A percentile compares a stretch with the other conserved stretches of the same genome.
phyloP scores from a whole-genome alignment of 352 stramenopile genomes.

The Thraustochytrium striatum region DNA sequence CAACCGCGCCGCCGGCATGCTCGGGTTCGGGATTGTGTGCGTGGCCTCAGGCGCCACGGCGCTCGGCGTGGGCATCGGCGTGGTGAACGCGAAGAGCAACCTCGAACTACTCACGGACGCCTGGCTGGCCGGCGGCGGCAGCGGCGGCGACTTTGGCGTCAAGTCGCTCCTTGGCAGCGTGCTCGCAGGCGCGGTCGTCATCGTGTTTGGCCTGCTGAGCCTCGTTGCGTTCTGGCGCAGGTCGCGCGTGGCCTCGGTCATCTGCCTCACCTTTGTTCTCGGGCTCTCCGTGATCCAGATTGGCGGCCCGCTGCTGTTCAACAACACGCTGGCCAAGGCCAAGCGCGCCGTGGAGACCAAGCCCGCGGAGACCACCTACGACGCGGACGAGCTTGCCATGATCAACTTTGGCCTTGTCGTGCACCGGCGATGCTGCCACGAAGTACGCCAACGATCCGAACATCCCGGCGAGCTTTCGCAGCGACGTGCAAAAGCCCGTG shows the following conservation, averaged over 20 bases:
- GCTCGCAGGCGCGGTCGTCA: background rate
- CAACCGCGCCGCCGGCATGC: conserved; percentile 8
- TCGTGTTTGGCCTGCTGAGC: background rate
- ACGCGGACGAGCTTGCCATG: background rate
- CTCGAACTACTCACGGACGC: background rate
- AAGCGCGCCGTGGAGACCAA: background rate
- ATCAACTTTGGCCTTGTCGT: background rate
- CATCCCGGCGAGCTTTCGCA: too few relatives aligned
- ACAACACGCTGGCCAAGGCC: background rate
- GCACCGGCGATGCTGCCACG: background rate
- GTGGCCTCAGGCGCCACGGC: background rate
- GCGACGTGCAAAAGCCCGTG: too few relatives aligned
- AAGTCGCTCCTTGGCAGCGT: background rate
- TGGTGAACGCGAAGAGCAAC: background rate
- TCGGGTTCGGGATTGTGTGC: background rate
- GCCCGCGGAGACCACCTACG: background rate
- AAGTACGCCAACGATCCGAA: background rate
- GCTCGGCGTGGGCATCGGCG: background rate
- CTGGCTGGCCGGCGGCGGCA: background rate
- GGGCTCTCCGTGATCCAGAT: conserved; percentile 5
- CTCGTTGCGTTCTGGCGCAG: background rate
- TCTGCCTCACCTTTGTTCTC: background rate
- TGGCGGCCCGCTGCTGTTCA: background rate
- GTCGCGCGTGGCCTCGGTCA: background rate
- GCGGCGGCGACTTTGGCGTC: background rate